These are phyloP conservation scores for Saturnispora sekii DNA, from an alignment of 805 yeast species.

Conservation along the genomic window DNA sequence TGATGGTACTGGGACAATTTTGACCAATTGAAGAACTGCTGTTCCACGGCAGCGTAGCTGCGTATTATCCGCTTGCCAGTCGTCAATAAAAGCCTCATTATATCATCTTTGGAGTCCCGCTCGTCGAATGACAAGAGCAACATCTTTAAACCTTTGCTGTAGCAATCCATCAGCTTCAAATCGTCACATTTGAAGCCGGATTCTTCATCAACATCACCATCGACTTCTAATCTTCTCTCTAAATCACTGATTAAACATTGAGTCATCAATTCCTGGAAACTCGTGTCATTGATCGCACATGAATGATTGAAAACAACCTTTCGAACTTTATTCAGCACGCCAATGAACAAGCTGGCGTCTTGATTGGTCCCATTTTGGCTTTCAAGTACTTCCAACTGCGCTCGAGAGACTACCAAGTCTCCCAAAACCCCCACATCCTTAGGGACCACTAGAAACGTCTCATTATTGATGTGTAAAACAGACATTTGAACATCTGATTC, in stretches of 20 bases:
- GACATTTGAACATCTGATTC: neutral
- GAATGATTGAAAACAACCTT: constrained; percentile 4
- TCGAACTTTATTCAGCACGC: constrained; percentile 6
- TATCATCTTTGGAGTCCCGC: constrained; percentile 3
- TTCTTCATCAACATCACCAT: neutral
- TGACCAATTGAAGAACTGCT: constrained; percentile 2
- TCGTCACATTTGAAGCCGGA: neutral
- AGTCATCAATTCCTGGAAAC: neutral
- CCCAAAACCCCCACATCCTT: neutral
- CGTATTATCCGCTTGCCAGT: neutral
- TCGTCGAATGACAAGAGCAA: constrained; percentile 4
- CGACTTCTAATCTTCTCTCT: neutral
- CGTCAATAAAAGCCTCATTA: neutral
- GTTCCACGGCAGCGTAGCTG: neutral
- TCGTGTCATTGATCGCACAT: neutral
- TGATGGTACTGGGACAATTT: constrained; percentile 5
- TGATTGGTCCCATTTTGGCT: neutral
- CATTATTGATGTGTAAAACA: neutral
- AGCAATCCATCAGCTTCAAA: neutral
- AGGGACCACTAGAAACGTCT: neutral
- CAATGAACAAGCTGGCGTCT: constrained; percentile 7
- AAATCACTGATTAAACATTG: neutral
- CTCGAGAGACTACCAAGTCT: neutral
- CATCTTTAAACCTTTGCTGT: neutral
- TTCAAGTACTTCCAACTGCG: constrained; percentile 2